Conservation (phyloP, 306 rosid species). For the Erythrophleum fordii region DNA sequence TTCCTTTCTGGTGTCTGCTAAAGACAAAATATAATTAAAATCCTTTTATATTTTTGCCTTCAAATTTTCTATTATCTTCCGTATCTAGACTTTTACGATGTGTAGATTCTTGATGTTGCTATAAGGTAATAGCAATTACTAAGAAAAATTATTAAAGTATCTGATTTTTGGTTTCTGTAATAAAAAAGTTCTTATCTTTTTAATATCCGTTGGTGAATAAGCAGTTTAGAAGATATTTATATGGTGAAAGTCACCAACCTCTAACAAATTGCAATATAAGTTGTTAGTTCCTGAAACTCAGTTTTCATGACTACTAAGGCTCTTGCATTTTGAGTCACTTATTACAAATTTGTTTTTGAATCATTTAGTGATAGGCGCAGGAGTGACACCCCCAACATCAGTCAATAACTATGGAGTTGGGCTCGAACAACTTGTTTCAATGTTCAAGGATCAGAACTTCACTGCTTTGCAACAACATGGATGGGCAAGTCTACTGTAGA, state of each 20-base stretch:
- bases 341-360: slow-evolving; percentile 39
- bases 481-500: slow-evolving; percentile 64
- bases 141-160: slow-evolving; percentile 20
- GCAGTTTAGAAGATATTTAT: slow-evolving; percentile 9
- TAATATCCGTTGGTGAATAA: slow-evolving; percentile 9
- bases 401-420: slow-evolving; percentile 65
- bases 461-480: slow-evolving; percentile 70
- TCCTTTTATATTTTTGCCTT: no score
- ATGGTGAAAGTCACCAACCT: slow-evolving; percentile 12
- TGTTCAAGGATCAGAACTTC: slow-evolving; percentile 76
- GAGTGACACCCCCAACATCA: slow-evolving; percentile 49
- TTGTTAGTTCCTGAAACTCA: slow-evolving; percentile 6
- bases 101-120: slow-evolving; percentile 6
- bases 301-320: slow-evolving; percentile 22
- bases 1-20: neutral
- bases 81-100: neutral
- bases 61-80: neutral
- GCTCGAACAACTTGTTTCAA: slow-evolving; percentile 72
- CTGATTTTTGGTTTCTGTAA: neutral
- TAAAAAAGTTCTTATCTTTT: neutral
- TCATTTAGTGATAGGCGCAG: slow-evolving; percentile 50
- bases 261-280: slow-evolving; percentile 17
- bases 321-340: slow-evolving; percentile 43
- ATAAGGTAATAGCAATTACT: neutral
- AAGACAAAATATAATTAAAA: neutral